Conservation (phyloP, 768 basidiomycete species). For the Calvatia gigantea region DNA sequence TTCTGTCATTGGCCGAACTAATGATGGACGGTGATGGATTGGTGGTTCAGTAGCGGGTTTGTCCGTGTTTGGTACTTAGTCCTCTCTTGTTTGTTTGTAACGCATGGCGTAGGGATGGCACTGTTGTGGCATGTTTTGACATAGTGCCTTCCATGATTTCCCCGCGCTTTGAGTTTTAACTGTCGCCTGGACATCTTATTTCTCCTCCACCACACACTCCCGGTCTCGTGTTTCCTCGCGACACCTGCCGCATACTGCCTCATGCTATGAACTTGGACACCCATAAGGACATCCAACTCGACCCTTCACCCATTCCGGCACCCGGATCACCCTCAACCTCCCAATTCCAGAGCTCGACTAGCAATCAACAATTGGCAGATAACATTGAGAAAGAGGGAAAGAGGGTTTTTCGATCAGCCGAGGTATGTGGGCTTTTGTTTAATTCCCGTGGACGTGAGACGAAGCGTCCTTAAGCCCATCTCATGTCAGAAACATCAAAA, state of each 20-base stretch:
- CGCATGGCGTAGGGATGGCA: slow-evolving; percentile 37
- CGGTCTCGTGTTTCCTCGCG: slow-evolving; percentile 27
- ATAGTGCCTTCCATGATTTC: slow-evolving; percentile 33
- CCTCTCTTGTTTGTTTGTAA: slow-evolving; percentile 32
- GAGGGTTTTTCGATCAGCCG: slow-evolving; percentile 21
- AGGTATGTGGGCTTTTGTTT: background rate
- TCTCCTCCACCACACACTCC: slow-evolving; percentile 22
- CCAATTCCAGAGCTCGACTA: background rate
- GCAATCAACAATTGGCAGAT: background rate
- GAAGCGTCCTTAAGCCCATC: background rate
- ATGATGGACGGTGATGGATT: too few species aligned
- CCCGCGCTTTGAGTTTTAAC: slow-evolving; percentile 28
- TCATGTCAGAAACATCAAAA: background rate
- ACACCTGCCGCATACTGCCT: slow-evolving; percentile 13
- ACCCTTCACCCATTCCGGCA: slow-evolving; percentile 18
- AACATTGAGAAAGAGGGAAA: slow-evolving; percentile 24
- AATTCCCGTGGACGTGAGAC: background rate
- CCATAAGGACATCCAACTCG: slow-evolving; percentile 13
- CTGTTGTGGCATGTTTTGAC: slow-evolving; percentile 32
- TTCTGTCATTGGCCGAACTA: too few species aligned
- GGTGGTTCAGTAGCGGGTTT: too few species aligned
- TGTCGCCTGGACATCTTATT: slow-evolving; percentile 19
- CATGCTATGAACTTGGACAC: slow-evolving; percentile 11
- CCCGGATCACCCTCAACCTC: slow-evolving; percentile 3
- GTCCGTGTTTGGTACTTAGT: slow-evolving; percentile 15